These are phyloP conservation scores for Exsudoporus frostii DNA, from an alignment of 768 basidiomycete species.

Conservation along the genomic window DNA sequence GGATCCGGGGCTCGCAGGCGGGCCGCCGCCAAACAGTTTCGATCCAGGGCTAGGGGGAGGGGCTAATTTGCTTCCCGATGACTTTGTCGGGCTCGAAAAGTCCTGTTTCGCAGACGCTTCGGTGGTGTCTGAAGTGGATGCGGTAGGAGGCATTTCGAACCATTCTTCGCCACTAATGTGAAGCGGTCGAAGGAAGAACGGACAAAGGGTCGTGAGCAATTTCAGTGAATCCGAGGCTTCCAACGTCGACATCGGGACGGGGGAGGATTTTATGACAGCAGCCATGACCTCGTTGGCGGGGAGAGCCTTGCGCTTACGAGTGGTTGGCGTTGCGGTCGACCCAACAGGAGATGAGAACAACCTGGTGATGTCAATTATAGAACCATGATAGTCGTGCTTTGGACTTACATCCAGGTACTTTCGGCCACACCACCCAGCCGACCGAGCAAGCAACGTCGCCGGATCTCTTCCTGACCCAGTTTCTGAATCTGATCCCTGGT, in stretches of 20 bases:
- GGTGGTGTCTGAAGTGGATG: conserved; percentile 14
- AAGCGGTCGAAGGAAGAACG: conserved; percentile 73
- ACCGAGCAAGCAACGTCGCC: conserved; percentile 72
- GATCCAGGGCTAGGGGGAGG: conserved; percentile 42
- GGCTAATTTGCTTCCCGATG: conserved; percentile 12
- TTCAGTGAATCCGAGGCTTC: conserved; percentile 75
- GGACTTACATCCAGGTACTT: conserved; percentile 77
- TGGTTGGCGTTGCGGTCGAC: conserved; percentile 48
- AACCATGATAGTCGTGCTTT: neutral
- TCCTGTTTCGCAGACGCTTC: conserved; percentile 10
- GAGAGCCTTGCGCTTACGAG: conserved; percentile 69
- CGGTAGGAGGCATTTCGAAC: conserved; percentile 46
- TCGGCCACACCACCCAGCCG: conserved; percentile 81
- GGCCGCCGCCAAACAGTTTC: conserved; percentile 16
- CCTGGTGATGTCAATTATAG: conserved; percentile 31
- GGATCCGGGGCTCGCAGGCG: conserved; percentile 50
- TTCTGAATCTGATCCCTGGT: conserved; percentile 67
- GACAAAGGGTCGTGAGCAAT: conserved; percentile 66
- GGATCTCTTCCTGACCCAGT: conserved; percentile 74
- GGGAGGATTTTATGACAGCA: conserved; percentile 76
- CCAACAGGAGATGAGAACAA: conserved; percentile 66
- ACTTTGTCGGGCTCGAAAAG: conserved; percentile 39
- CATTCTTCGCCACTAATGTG: conserved; percentile 55
- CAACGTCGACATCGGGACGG: conserved; percentile 72
- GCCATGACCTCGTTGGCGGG: conserved; percentile 63